Evolutionary conservation across 1,284 basidiomycete genomes (phyloP).

Genomic region (Tilletiopsis washingtonensis): DNA sequence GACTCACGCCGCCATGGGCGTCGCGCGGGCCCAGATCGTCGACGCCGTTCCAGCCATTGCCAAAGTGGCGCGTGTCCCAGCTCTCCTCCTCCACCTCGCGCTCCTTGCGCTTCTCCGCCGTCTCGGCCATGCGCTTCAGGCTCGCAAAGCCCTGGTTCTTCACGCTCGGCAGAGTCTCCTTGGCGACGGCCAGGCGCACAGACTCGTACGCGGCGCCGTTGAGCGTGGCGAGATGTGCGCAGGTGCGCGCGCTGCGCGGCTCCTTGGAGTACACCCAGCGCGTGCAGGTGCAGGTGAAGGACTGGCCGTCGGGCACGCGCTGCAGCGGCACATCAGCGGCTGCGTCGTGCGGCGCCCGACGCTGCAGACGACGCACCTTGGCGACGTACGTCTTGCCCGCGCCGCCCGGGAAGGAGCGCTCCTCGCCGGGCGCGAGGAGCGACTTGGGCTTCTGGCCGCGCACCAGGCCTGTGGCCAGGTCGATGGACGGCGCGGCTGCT

Average conservation of each 20-base stretch:
- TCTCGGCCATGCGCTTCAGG: background rate
- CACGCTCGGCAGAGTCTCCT: conserved; percentile 50
- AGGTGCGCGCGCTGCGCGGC: conserved; percentile 56
- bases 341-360: no score
- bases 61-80: no score
- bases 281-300: conserved; percentile 23
- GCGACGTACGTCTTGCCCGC: background rate
- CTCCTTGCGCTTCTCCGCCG: no score
- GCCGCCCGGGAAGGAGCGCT: background rate
- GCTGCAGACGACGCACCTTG: background rate
- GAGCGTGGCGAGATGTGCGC: conserved; percentile 57
- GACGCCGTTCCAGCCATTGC: no score
- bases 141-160: background rate
- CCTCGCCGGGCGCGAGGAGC: background rate
- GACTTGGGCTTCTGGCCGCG: background rate
- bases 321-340: no score
- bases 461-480: background rate
- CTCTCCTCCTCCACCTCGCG: no score
- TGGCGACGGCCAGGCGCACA: conserved; percentile 51
- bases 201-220: conserved; percentile 58
- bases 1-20: no score
- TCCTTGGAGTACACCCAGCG: conserved; percentile 51
- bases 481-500: background rate
- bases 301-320: background rate
- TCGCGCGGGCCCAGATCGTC: no score